Evolutionary conservation across 2,329 filamentous ascomycete species (phyloP), one percentile per base, ranked within the genome.

Genomic region (Daldinia sp.): DNA sequence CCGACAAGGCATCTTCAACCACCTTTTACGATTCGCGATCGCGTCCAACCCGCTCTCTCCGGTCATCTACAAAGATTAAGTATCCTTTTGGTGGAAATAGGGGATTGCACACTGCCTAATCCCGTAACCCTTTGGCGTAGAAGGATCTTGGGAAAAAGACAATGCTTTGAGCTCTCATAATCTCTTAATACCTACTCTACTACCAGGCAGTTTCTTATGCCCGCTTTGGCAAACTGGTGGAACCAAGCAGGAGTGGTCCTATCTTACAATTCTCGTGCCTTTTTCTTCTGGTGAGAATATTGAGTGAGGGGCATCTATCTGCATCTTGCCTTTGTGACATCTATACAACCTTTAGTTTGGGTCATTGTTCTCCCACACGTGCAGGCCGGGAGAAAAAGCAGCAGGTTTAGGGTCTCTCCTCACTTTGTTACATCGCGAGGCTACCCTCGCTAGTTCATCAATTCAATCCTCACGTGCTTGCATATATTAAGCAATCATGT

Each of bases 401-500:
- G 18, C 55, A 23, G 28, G 39, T 13, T 48, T 6, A 56, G 15
- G 15, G 63, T 44, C 23, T 44, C n/a, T 44, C 37, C 44, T 54
- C 42, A 33, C 20, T 23, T 37, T 42, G 63, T 37, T 37, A 57
- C 35, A 23, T 66, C 28, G 48, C 46, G 64, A 65, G 48, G 18
- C 41, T 44, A 18, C 60, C 57, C 28, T 57, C 67, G 58, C 46
- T 65, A 60, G 63, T 60, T 35, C 15, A 28, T 55, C 42, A 37
- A 50, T 50, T 42, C 62, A 69, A 48, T 69, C 58, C 20, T 66
- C 51, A 67, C 62, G 71, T 74, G 56, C 56, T 70, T 53, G 41
- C 67, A 56, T 54, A 33, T 42, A 55, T 64, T 56, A 57, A 69
- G 60, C 67, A 69, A 78, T 57, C 75, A 87, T 86, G 84, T 82